A percentile compares a stretch with the other conserved stretches of the same genome.
Evolutionary conservation across 2,329 filamentous ascomycete species (phyloP).

Genomic region (Chrysosphaeria jannelii): DNA sequence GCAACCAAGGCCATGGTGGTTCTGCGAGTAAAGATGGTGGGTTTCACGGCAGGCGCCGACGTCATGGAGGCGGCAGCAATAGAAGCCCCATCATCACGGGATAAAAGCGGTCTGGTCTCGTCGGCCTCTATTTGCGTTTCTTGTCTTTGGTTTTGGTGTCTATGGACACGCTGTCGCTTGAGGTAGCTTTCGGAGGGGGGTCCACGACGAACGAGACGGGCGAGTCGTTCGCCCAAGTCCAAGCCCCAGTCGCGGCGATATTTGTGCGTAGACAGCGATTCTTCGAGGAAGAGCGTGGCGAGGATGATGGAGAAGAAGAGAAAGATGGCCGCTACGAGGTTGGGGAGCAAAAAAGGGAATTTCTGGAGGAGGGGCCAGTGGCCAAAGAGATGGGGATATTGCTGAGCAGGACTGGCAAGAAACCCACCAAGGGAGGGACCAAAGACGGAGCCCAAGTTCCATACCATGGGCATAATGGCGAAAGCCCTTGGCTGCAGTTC

Average conservation of each 20-base stretch:
- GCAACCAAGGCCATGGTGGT: slow-evolving; percentile 21
- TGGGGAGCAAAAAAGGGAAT: slow-evolving; percentile 65
- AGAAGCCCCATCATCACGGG: slow-evolving; percentile 6
- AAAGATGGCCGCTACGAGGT: slow-evolving; percentile 43
- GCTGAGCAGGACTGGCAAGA: slow-evolving; percentile 49
- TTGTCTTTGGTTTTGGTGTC: background rate
- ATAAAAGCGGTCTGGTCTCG: slow-evolving; percentile 24
- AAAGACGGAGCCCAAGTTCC: slow-evolving; percentile 65
- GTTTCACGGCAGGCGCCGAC: slow-evolving; percentile 2
- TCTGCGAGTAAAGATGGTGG: slow-evolving; percentile 7
- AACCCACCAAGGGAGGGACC: slow-evolving; percentile 71
- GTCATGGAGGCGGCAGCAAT: slow-evolving; percentile 1
- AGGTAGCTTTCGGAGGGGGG: slow-evolving; percentile 1
- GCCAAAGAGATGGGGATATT: slow-evolving; percentile 42
- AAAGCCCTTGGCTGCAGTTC: slow-evolving; percentile 73
- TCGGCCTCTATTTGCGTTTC: slow-evolving; percentile 8
- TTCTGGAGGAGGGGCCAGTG: slow-evolving; percentile 33
- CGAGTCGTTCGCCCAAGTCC: slow-evolving; percentile 36
- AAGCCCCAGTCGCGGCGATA: slow-evolving; percentile 46
- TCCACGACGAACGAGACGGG: slow-evolving; percentile 7
- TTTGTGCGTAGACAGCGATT: slow-evolving; percentile 50
- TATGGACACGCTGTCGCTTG: background rate
- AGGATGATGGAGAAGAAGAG: slow-evolving; percentile 50
- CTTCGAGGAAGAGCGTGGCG: slow-evolving; percentile 53
- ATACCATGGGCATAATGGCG: slow-evolving; percentile 73